Evolutionary conservation across 2,329 filamentous ascomycete species (phyloP).

Genomic region (Venturia pyrina): DNA sequence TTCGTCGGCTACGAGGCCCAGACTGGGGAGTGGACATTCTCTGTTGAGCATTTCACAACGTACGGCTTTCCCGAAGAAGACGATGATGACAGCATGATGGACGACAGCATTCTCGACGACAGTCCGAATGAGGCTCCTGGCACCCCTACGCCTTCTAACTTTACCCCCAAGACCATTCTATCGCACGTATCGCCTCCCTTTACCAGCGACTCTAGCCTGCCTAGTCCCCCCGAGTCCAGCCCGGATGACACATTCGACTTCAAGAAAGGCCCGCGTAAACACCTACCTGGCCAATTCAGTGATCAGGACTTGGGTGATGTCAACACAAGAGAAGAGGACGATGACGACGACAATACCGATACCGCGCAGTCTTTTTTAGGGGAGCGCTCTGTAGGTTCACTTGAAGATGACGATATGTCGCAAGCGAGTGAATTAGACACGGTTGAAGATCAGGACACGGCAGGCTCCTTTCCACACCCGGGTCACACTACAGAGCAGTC

Average conservation of each 20-base stretch:
- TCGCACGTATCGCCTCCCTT: conserved; percentile 18
- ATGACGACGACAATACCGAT: conserved; percentile 12
- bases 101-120: conserved; percentile 29
- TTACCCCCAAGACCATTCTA: neutral
- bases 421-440: conserved; percentile 63
- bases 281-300: conserved; percentile 74
- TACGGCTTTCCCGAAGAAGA: conserved; percentile 77
- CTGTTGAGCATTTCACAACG: conserved; percentile 92
- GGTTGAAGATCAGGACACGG: conserved; percentile 61
- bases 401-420: conserved; percentile 42
- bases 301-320: conserved; percentile 43
- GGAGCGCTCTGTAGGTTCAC: conserved; percentile 77
- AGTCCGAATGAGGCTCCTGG: neutral
- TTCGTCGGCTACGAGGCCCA: conserved; percentile 72
- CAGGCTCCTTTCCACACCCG: conserved; percentile 65
- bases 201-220: conserved; percentile 21
- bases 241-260: conserved; percentile 47
- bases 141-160: conserved; percentile 18
- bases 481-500: conserved; percentile 67
- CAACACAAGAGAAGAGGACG: conserved; percentile 33
- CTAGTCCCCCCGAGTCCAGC: conserved; percentile 32
- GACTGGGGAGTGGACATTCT: conserved; percentile 82
- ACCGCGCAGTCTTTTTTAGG: conserved; percentile 74
- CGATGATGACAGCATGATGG: conserved; percentile 58
- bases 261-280: conserved; percentile 40